A percentile compares a stretch with the other conserved stretches of the same genome.
Evolutionary conservation across 768 basidiomycete genomes (phyloP).

Genomic region (Pholiota microspora): DNA sequence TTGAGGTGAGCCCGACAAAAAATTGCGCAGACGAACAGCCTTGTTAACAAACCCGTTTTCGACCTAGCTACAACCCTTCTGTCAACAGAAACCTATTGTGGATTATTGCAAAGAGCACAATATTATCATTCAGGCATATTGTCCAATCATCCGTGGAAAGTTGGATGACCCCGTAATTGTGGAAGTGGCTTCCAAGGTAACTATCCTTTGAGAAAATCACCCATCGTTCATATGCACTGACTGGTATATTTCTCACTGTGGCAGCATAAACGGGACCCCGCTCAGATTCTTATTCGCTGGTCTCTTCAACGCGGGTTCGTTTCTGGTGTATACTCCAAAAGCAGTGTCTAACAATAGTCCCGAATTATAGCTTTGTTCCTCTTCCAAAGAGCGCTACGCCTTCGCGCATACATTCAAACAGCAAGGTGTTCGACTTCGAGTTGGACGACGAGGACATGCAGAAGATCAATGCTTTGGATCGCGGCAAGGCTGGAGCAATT

Average conservation of each 20-base stretch:
- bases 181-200: constrained; percentile 49
- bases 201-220: constrained; percentile 29
- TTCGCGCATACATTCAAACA: constrained; percentile 69
- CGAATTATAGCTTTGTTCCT: constrained; percentile 61
- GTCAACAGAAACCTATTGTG: constrained; percentile 79
- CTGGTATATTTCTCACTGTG: background rate
- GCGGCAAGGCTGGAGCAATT: constrained; percentile 68
- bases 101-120: constrained; percentile 62
- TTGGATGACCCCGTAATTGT: constrained; percentile 54
- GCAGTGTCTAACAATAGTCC: background rate
- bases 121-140: constrained; percentile 73
- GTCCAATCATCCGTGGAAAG: constrained; percentile 66
- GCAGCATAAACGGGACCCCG: constrained; percentile 58
- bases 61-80: constrained; percentile 71
- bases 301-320: constrained; percentile 80
- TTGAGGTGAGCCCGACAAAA: constrained; percentile 50
- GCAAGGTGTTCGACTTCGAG: constrained; percentile 74
- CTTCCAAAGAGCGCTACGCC: constrained; percentile 80
- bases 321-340: background rate
- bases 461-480: constrained; percentile 65
- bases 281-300: constrained; percentile 88
- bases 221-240: background rate
- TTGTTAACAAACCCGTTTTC: background rate
- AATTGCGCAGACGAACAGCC: background rate
- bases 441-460: constrained; percentile 64